Base-by-base conservation (phyloP, 345 rosid genomes). In the Anastatica hierochuntica region DNA sequence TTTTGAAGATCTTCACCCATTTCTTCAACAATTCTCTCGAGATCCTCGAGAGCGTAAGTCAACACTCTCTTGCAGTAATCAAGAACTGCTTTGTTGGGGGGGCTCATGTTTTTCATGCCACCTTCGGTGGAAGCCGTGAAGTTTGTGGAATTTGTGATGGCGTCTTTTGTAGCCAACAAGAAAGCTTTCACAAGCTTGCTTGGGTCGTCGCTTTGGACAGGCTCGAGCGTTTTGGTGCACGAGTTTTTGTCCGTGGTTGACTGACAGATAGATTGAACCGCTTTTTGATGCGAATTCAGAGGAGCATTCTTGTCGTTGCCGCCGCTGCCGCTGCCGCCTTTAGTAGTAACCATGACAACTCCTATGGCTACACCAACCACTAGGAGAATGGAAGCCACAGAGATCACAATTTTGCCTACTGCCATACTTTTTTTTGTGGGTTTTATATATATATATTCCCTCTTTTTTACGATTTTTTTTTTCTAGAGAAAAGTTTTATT, bases 291-390 rank as follows among this genome's bases (percentile, higher is more conserved):
- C 0, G 72, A 27, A 1, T 69, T 66, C 17, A 79, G 2, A 12
- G 46, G 9, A 20, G 19, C 18, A 6, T 55, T 31, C 2, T 31
- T 23, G 35, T 11, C 18, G 2, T 21, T 63, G 8, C 16, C n/a
- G 13, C 16, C 39, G n/a, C n/a, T n/a, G 30, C 9, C 18, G 1
- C 23, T 63, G 9, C 14, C 12, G 11, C 14, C 40, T 2, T 14
- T 47, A 11, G 40, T 40, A 30, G 56, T 38, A 27, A 54, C 64
- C 6, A 71, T 58, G 9, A 74, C 70, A 27, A 76, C 54, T 2
- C 79, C 78, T 0, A 77, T 31, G 49, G 59, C 71, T 2, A 70
- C 74, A 4, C 80, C 80, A 24, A 72, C 71, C 26, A 84, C 73
- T 6, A 81, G 63, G 4, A 79, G 56, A 40, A 74, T 16, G 11